Base-by-base conservation (phyloP, 2,329 filamentous ascomycete genomes). In the Penicillium sp. region DNA sequence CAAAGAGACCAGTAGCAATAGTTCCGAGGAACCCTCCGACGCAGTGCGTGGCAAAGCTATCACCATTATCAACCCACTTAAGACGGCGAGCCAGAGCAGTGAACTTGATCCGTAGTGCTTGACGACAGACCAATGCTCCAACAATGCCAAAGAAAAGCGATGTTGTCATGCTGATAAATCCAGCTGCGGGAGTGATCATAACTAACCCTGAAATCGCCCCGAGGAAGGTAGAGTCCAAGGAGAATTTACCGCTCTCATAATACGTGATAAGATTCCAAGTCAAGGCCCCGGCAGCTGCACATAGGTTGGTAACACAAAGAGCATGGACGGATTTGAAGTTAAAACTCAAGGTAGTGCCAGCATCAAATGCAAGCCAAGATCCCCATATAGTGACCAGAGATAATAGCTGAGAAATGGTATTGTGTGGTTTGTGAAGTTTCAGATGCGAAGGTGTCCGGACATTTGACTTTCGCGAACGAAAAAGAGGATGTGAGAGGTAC, bases 21-120 rank as follows among this genome's bases (percentile, higher is more conserved):
- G 81, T 84, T 0, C 79, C 81, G 0, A 81, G 65, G 83, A 71
- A 0, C 81, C 81, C 19, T 29, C 81, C 81, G 11, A 83, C 69
- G 60, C 81, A 83, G 57, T 83, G 81, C 4, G 81, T 83, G 5
- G 81, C 82, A 63, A 83, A 83, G 0, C 81, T 83, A 64, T 84
- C 81, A 1, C 80, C 81, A 58, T 82, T 82, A 59, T 83, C 81
- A 0, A 84, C 81, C 81, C 80, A 84, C 33, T 76, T 70, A 69
- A 74, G 76, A 3, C 72, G 67, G n/a, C 73, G 68, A 6, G 81
- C 81, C 29, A 77, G 69, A 14, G 79, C 74, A 2, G 78, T 82
- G 57, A 79, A 82, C 65, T 84, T 84, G 65, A 84, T 81, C 1
- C 80, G 71, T 51, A 84, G 63, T 14, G 80, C 80, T 68, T 84